Evolutionary conservation across 2,329 filamentous ascomycete genomes (phyloP).

Genomic region (Elsinoe arachidis): DNA sequence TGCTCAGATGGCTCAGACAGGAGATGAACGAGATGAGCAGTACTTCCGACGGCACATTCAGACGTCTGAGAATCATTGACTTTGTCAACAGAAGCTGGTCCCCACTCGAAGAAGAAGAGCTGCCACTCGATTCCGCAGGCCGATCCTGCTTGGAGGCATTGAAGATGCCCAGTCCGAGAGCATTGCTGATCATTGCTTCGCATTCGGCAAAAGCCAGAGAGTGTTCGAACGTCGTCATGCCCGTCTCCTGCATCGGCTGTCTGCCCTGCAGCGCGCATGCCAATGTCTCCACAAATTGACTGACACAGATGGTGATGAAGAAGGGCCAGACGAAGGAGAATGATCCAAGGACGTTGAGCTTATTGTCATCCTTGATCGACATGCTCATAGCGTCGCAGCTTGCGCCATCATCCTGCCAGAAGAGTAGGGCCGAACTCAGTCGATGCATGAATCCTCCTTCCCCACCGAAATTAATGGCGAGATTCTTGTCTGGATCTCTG

Average conservation of each 20-base stretch:
- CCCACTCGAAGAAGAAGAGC: slow-evolving; percentile 16
- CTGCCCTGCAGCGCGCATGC: slow-evolving; percentile 81
- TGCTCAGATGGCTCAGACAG: slow-evolving; percentile 77
- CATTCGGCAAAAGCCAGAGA: slow-evolving; percentile 93
- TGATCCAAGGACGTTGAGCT: slow-evolving; percentile 59
- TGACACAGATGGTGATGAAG: slow-evolving; percentile 59
- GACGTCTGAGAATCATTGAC: slow-evolving; percentile 62
- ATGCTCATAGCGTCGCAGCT: slow-evolving; percentile 72
- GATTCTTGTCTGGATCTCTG: slow-evolving; percentile 33
- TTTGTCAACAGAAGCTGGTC: slow-evolving; percentile 39
- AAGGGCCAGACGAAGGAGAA: slow-evolving; percentile 67
- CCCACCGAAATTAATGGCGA: slow-evolving; percentile 42
- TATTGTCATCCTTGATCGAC: slow-evolving; percentile 48
- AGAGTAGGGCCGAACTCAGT: slow-evolving; percentile 61
- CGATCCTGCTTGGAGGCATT: slow-evolving; percentile 36
- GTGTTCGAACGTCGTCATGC: slow-evolving; percentile 94
- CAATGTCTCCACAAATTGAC: slow-evolving; percentile 82
- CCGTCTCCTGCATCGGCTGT: slow-evolving; percentile 71
- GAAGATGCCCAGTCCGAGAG: slow-evolving; percentile 67
- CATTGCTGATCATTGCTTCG: slow-evolving; percentile 74
- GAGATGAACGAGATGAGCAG: slow-evolving; percentile 82
- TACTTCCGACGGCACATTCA: slow-evolving; percentile 86
- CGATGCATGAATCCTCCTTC: slow-evolving; percentile 62
- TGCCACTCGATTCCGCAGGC: slow-evolving; percentile 23
- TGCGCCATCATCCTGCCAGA: slow-evolving; percentile 63